phyloP scores from a whole-genome alignment of 1,284 basidiomycete species.

The Ceratobasidium sp. region DNA sequence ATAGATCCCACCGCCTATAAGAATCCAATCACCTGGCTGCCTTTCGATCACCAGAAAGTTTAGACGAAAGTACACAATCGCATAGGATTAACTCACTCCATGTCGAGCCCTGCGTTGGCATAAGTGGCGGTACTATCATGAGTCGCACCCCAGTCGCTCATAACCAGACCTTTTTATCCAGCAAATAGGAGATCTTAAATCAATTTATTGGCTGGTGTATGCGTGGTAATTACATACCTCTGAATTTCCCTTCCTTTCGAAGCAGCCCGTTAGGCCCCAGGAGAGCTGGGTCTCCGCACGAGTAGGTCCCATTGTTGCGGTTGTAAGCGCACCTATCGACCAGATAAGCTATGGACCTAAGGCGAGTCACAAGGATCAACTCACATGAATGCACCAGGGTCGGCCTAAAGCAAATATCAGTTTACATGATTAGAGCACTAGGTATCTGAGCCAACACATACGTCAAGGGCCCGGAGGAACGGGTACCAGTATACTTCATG shows the following conservation, averaged over 20 bases:
- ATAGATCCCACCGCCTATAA: slow-evolving; percentile 46
- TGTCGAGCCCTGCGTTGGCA: slow-evolving; percentile 45
- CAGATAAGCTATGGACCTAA: not conserved
- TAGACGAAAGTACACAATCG: not conserved
- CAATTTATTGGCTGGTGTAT: not conserved
- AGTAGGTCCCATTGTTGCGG: slow-evolving; percentile 44
- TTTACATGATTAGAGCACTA: not conserved
- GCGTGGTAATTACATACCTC: not conserved
- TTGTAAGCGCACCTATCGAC: slow-evolving; percentile 41
- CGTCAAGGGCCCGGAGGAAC: slow-evolving; percentile 44
- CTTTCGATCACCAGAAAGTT: not conserved
- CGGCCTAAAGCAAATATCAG: slow-evolving; percentile 9
- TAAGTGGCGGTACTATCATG: slow-evolving; percentile 42
- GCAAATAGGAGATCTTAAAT: not conserved
- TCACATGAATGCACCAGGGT: slow-evolving; percentile 37
- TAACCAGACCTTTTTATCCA: slow-evolving; percentile 18
- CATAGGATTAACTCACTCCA: slow-evolving; percentile 36
- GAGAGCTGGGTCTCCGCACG: slow-evolving; percentile 43
- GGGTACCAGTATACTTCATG: slow-evolving; percentile 44
- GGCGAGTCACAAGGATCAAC: not conserved
- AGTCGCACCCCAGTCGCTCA: slow-evolving; percentile 45
- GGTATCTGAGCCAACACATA: not conserved
- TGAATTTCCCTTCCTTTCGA: slow-evolving; percentile 37
- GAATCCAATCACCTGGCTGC: slow-evolving; percentile 46
- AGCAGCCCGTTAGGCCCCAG: slow-evolving; percentile 34